Conservation (phyloP, 345 rosid genomes). For the Pelargonium nanum region DNA sequence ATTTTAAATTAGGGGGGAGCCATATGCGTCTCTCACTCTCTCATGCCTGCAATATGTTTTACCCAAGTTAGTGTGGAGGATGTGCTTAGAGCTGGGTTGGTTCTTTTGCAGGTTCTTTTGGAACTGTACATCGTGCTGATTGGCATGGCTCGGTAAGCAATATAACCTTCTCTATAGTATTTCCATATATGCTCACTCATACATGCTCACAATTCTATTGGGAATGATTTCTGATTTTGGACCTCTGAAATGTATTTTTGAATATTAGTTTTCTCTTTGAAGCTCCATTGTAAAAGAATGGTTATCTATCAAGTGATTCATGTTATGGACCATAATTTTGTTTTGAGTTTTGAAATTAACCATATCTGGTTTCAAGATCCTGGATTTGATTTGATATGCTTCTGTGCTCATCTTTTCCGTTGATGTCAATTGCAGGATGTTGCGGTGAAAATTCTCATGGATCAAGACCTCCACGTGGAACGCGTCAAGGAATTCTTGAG, state of each 20-base stretch:
- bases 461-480: conserved; percentile 87
- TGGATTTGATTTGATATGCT: neutral
- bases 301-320: neutral
- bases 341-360: too few species aligned
- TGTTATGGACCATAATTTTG: neutral
- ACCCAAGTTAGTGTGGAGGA: conserved; percentile 4
- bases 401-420: neutral
- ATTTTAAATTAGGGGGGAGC: neutral
- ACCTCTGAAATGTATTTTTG: too few species aligned
- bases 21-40: neutral
- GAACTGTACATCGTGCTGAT: conserved; percentile 98
- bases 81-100: conserved; percentile 17
- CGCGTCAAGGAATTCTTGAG: conserved; percentile 83
- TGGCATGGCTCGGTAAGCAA: conserved; percentile 97
- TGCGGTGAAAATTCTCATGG: conserved; percentile 99
- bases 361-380: neutral
- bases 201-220: too few species aligned
- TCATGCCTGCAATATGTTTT: neutral
- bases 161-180: neutral
- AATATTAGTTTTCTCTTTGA: neutral
- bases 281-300: neutral
- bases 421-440: conserved; percentile 59
- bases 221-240: neutral
- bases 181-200: too few species aligned
- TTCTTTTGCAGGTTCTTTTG: conserved; percentile 87